These are phyloP conservation scores for Fraxinus velutina DNA, from an alignment of 305 asterid genomes.

Conservation along the genomic window DNA sequence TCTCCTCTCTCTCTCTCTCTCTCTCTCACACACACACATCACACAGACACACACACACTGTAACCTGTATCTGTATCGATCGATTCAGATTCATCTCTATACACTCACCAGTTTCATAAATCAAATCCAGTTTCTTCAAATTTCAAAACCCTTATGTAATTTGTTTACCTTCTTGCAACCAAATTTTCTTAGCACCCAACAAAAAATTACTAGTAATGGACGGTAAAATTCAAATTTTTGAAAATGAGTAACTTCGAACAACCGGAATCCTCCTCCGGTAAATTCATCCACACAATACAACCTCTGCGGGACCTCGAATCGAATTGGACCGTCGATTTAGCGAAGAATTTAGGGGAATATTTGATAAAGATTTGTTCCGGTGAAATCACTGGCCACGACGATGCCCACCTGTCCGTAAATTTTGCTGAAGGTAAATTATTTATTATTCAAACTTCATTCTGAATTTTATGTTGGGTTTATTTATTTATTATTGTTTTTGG, in stretches of 20 bases:
- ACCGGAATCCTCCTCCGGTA: conserved; percentile 41
- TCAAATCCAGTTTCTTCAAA: not conserved
- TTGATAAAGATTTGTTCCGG: conserved; percentile 86
- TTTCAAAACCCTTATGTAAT: not conserved
- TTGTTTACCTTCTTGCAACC: not conserved
- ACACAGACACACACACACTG: not conserved
- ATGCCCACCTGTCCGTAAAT: conserved; percentile 53
- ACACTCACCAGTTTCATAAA: not conserved
- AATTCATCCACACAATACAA: conserved; percentile 54
- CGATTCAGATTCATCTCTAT: not conserved
- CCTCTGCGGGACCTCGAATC: conserved; percentile 83
- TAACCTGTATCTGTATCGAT: not conserved
- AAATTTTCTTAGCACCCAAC: not conserved
- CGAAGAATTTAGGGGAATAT: conserved; percentile 75
- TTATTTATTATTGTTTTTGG: not conserved
- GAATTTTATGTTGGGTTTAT: not conserved
- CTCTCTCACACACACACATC: not conserved
- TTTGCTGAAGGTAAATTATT: conserved; percentile 76
- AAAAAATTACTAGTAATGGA: conserved; percentile 15
- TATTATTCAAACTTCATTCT: not conserved
- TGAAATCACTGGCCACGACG: conserved; percentile 55
- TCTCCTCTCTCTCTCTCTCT: not conserved
- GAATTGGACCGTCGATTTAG: conserved; percentile 88
- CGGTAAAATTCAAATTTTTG: conserved; percentile 1
- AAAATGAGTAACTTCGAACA: conserved; percentile 38